Conservation (phyloP, 2,329 filamentous ascomycete genomes). For the Fusarium xyrophilum region DNA sequence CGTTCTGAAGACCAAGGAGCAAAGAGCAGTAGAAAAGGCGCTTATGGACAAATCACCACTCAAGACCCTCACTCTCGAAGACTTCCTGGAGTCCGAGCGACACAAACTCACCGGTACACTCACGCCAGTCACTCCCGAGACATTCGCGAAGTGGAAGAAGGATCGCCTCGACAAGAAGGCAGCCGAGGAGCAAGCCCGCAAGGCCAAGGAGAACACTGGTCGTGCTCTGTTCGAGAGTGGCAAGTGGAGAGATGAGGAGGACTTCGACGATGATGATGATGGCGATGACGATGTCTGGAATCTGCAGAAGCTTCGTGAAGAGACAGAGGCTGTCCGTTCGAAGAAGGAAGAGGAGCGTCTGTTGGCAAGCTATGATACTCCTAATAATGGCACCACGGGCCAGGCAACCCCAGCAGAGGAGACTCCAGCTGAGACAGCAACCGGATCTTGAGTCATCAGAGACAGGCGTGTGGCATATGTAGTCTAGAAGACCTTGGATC, state of each 20-base stretch:
- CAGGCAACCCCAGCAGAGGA: conserved; percentile 25
- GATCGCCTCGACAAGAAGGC: conserved; percentile 94
- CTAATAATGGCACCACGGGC: conserved; percentile 14
- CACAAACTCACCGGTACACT: conserved; percentile 92
- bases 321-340: conserved; percentile 79
- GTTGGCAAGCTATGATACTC: conserved; percentile 43
- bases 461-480: conserved; percentile 27
- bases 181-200: conserved; percentile 87
- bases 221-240: conserved; percentile 96
- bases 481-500: conserved; percentile 36
- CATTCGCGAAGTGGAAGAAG: conserved; percentile 97
- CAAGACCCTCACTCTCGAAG: conserved; percentile 92
- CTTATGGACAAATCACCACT: conserved; percentile 94
- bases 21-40: conserved; percentile 93
- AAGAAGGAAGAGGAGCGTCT: conserved; percentile 80
- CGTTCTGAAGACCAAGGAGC: conserved; percentile 96
- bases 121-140: conserved; percentile 91
- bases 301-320: conserved; percentile 78
- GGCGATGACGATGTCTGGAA: conserved; percentile 74
- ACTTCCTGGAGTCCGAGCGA: conserved; percentile 94
- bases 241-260: conserved; percentile 79
- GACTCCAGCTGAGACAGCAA: conserved; percentile 29
- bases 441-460: conserved; percentile 37
- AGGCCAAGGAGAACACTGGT: conserved; percentile 94
- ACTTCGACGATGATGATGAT: conserved; percentile 65